Base-by-base conservation (phyloP, 2,329 filamentous ascomycete species). In the Alternaria angustiovoidea region DNA sequence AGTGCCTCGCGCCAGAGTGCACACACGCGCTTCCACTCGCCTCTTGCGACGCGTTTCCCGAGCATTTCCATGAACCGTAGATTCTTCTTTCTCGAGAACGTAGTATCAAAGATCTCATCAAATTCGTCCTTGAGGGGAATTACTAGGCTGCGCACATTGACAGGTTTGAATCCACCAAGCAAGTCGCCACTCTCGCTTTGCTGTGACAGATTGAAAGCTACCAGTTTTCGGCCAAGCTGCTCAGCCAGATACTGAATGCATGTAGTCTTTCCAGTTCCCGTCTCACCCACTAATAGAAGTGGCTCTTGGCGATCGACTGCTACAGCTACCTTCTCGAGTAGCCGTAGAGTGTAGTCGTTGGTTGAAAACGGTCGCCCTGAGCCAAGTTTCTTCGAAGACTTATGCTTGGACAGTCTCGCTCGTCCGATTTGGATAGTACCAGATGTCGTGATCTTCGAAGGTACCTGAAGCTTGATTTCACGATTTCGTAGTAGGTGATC, bases 161-260 rank as follows among this genome's bases (percentile, higher is more conserved):
- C 91, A 0, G 95, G 95, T 77, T 99, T 99, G 82, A 96, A 98
- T 0, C 95, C 95, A 70, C 95, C 96, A 0, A 99, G 84, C 12
- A 99, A 82, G 80, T 99, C 95, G n/a, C 94, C 92, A 41, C 91
- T 94, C 79, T 99, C 96, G 73, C 94, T 98, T 77, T 99, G 96
- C 75, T 99, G 96, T 0, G 95, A 99, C 75, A 99, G 79, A 74
- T 99, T 99, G 74, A 99, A 93, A 3, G 94, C 92, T 0, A 93
- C 91, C 12, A 99, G 86, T 70, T 92, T 96, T 74, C 93, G 91
- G 1, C 94, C 92, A 28, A 97, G 85, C 4, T 90, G 86, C 59
- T 91, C 89, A 0, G 95, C 93, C 57, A 99, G 83, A 74, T 97
- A 93, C 77, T 99, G 95, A 14, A 99, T 90, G 26, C 95, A 91